Evolutionary conservation across 208 protist genomes (phyloP).

Genomic region (Acanthamoeba rhysodes): DNA sequence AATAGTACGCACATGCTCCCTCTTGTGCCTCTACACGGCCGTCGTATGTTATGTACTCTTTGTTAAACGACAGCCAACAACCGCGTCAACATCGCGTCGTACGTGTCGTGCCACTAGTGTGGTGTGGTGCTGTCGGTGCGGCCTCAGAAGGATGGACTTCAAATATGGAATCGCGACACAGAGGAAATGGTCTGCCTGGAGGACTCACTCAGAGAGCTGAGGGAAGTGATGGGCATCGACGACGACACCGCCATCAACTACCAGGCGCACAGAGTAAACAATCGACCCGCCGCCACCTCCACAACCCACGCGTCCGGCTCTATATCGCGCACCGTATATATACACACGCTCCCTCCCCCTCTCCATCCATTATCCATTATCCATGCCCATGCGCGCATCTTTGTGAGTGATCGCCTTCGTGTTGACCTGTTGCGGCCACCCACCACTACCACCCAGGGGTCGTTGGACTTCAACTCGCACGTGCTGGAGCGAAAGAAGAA

Average conservation of each 20-base stretch:
- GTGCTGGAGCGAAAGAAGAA: neutral
- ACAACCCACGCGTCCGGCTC: neutral
- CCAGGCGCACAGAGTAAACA: constrained; percentile 6
- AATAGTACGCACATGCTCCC: neutral
- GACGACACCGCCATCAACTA: constrained; percentile 7
- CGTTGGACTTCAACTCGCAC: constrained; percentile 36
- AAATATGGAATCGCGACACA: constrained; percentile 48
- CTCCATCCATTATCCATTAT: neutral
- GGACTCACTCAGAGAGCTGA: constrained; percentile 2
- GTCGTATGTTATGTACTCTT: neutral
- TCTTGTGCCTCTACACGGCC: neutral
- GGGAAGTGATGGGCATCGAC: constrained; percentile 6
- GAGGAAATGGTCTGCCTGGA: neutral
- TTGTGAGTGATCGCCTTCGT: too few species aligned
- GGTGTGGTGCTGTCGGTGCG: constrained; percentile 58
- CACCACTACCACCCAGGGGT: neutral
- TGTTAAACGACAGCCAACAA: neutral
- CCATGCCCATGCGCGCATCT: neutral
- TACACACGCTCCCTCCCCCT: neutral
- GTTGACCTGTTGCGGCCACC: neutral
- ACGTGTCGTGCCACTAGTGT: neutral
- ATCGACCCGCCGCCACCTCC: neutral
- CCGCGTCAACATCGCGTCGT: neutral
- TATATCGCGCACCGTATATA: neutral
- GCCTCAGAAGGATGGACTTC: neutral